Evolutionary conservation across 306 rosid genomes (phyloP), one percentile per base, ranked within the genome.

Genomic region (Acmispon strigosus): DNA sequence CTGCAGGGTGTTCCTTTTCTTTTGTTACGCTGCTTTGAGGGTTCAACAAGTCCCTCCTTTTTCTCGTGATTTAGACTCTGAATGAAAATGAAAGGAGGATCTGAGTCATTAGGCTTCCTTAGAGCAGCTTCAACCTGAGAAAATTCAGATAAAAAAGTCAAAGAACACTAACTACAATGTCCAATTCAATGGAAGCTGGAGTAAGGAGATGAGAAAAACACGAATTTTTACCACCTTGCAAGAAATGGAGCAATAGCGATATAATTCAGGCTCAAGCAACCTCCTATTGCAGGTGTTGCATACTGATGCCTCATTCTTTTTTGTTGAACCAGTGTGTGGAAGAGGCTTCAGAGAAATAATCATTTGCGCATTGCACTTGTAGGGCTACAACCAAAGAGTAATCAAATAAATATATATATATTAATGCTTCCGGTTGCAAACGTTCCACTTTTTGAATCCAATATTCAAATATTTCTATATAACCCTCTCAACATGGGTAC

Each of bases 1-100:
- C 79, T 76, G 14, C 24, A 4, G 17, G 85, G 82, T 66, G 42
- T 76, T 76, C 85, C 68, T 62, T 81, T 81, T 72, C 85, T 72
- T 37, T 59, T 59, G n/a, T 58, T 34, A 8, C 13, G 6, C 44
- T 0, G 24, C 71, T 36, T 66, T 12, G 10, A 53, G 45, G 34
- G 62, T 72, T 22, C 36, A 45, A 18, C 10, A 36, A 10, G n/a
- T 17, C 39, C 8, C 20, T 9, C 48, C 10, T 27, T 18, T 5
- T 17, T 47, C 8, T 14, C 72, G 62, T 7, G 27, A 20, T 27
- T 49, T 18, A 5, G 39, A 13, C 41, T 42, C 62, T 62, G 62
- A 47, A 45, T 19, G 32, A 20, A 12, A 32, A 72, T 51, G 45
- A 72, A 66, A 9, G 81, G 76, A 32, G 81, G 75, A 49, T 11